Evolutionary conservation across 768 basidiomycete species (phyloP), one percentile per base, ranked within the genome.

Genomic region (Mrakia gelida): DNA sequence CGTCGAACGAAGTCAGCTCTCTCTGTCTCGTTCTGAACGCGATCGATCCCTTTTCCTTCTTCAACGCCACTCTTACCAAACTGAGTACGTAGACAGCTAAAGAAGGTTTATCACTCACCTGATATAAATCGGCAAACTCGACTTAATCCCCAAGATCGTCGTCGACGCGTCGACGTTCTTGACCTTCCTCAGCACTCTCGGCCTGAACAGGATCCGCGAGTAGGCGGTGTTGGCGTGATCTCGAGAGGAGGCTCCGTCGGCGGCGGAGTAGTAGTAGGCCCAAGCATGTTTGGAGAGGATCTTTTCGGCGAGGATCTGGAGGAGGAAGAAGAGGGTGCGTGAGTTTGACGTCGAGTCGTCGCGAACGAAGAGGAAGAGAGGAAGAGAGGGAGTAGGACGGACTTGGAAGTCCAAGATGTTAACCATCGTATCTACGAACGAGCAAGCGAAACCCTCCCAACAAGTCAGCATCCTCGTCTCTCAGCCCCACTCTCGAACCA

Each of bases 351-450:
- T 26, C n/a, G 10, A 56, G n/a, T n/a, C 59, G 54, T 26, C 26
- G 9, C 28, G 13, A 8, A 3, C 0, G 6, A 28, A 0, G 26
- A 2, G 28, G 5, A 10, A 45, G 45, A 45, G 45, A 45, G 2
- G 26, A 7, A 59, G 23, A 56, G 11, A 59, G 28, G 11, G 59
- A 18, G n/a, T 5, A 0, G 23, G 9, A 72, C 71, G 54, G 4
- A 72, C 71, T 45, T 79, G 74, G 71, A 79, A 79, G 41, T 79
- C 78, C 10, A 52, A 34, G 10, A 79, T 70, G 34, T 75, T 75
- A 41, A 79, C 59, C 11, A 79, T 54, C 21, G 70, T 68, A 34
- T 75, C 67, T 52, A 21, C 18, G 38, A 52, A 2, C 2, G 16
- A 21, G 0, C 49, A 21, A 21, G n/a, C n/a, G 49, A 52, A 52